A percentile compares a stretch with the other conserved stretches of the same genome.
Conservation (phyloP, 176 grass and related monocot genomes). For the Triticum dicoccoides region DNA sequence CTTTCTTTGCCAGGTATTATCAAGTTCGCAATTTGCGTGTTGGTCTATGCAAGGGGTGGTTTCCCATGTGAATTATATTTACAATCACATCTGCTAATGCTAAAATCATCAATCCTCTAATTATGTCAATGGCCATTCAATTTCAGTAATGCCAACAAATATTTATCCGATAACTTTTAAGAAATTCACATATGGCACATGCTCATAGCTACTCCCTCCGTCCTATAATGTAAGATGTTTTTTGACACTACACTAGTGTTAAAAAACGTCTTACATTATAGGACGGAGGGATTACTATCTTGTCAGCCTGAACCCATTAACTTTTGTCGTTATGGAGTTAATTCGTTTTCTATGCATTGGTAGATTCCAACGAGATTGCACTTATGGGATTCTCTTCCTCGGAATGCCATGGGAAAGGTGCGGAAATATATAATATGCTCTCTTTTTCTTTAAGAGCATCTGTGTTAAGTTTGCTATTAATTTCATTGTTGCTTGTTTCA, state of each 20-base stretch:
- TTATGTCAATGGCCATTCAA: not conserved
- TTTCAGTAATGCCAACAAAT: not conserved
- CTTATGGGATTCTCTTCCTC: slow-evolving; percentile 87
- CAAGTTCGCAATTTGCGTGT: not conserved
- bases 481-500: slow-evolving; percentile 38
- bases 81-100: not conserved
- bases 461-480: not conserved
- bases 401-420: slow-evolving; percentile 99
- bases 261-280: too few species aligned
- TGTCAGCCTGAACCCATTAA: not conserved
- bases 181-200: not conserved
- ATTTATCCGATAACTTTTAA: not conserved
- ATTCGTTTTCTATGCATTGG: slow-evolving; percentile 18
- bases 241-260: too few species aligned
- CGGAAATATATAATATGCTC: not conserved
- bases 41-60: not conserved
- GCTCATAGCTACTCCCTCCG: not conserved
- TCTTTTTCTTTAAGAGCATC: not conserved
- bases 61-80: not conserved
- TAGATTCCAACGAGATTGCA: slow-evolving; percentile 89
- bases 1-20: not conserved
- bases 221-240: too few species aligned
- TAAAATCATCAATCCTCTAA: not conserved
- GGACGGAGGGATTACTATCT: not conserved
- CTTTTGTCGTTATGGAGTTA: not conserved